Evolutionary conservation across 257 asterid genomes (phyloP), one percentile per base, ranked within the genome.

Genomic region (Petrea volubilis): DNA sequence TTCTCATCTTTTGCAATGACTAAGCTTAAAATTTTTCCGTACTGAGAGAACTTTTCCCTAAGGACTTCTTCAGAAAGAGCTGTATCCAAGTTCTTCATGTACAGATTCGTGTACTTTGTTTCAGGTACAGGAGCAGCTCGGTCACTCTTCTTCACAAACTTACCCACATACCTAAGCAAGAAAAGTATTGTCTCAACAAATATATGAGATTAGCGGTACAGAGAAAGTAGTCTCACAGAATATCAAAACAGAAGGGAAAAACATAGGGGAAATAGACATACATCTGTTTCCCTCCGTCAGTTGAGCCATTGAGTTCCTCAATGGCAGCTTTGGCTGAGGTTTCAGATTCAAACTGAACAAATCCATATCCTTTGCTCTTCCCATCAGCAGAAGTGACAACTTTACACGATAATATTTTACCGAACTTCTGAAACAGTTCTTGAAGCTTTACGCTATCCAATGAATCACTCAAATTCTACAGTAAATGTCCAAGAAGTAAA

Each of bases 301-400:
- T 57, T 31, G 74, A 38, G 64, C 86, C 88, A 65, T 85, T 81
- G 69, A 85, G 83, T 59, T 74, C 67, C 68, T 76, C 91, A 77
- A 83, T 85, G 75, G 91, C 86, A 61, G 77, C 79, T 60, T 59
- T 72, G n/a, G 86, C 91, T 43, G 85, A 81, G 66, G 55, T 68
- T 70, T 81, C 91, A 40, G 81, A 41, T 47, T 83, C 91, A 77
- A 83, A 83, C 71, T 85, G 91, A 70, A 83, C 86, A 83, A 85
- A 85, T 60, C 88, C 91, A 72, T 80, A 83, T 74, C 91, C 91
- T 81, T 71, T 83, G 82, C 91, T 85, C 76, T 81, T 83, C 61
- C 91, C 86, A 76, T 85, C 84, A 31, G 78, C 86, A 64, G 79
- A 70, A 60, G 79, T 73, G 61, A 53, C 85, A 68, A 83, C 85